Base-by-base conservation (phyloP, 2,329 filamentous ascomycete genomes). In the Hymenoscyphus scutula region DNA sequence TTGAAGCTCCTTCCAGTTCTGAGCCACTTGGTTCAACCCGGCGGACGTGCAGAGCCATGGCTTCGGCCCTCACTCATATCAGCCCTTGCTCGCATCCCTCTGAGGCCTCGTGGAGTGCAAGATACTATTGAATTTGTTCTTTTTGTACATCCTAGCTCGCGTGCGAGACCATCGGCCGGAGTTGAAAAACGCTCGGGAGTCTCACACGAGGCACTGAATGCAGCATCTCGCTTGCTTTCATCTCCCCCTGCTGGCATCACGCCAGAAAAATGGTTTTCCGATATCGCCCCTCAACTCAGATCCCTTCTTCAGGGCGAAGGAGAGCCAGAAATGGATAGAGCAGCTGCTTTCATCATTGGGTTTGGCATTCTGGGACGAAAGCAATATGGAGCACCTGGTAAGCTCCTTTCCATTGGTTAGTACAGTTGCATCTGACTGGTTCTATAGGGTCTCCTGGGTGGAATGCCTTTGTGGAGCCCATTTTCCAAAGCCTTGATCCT, bases 91-190 rank as follows among this genome's bases (percentile, higher is more conserved):
- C 72, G 79, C 13, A 71, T 91, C 10, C 88, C 89, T 1, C 77
- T 90, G 29, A 80, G 88, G 3, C 76, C 78, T 2, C 81, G 85
- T 64, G 89, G 89, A 19, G 86, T 91, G 15, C 82, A 88, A 37
- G 82, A 84, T 29, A 88, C 86, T 0, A 79, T 91, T 64, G 88
- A 91, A 70, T 91, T 91, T 70, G 80, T 91, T 38, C 88, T 90
- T 62, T 82, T 87, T 1, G 85, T 89, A 6, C 88, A 90, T 64
- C 84, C 88, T 0, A 74, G 70, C 54, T 60, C 65, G 10, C 64
- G 62, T 54, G 61, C 58, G 25, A 65, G 67, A 45, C 61, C 61
- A 58, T 59, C 67, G 3, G 61, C 60, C 1, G 72, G 72, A 5
- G 71, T 75, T 53, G 74, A 75, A 59, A 77, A 81, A 71, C 85